Percentiles rank a stretch among this genome's conserved stretches.
phyloP scores from a whole-genome alignment of 2,329 filamentous ascomycete species.

The Claviceps paspali region DNA sequence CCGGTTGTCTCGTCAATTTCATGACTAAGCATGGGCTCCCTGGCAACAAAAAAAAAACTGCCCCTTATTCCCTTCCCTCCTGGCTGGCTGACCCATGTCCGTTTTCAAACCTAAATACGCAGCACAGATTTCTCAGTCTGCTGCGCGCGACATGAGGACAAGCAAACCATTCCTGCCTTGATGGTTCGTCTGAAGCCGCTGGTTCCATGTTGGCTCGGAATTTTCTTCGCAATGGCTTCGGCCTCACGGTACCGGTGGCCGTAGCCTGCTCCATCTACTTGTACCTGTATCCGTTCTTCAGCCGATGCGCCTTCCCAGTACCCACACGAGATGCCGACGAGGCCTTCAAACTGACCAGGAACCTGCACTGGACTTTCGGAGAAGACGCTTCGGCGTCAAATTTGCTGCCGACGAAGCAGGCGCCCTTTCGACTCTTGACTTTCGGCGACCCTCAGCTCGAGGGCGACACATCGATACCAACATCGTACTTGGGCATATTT shows the following conservation, averaged over 20 bases:
- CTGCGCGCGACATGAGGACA: neutral
- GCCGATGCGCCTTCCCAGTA: slow-evolving; percentile 64
- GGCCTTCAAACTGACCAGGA: slow-evolving; percentile 22
- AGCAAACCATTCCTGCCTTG: neutral
- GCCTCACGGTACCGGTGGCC: slow-evolving; percentile 44
- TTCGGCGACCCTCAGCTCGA: slow-evolving; percentile 89
- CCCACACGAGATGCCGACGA: slow-evolving; percentile 21
- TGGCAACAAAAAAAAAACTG: neutral
- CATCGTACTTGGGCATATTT: slow-evolving; percentile 34
- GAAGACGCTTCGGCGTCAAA: slow-evolving; percentile 10
- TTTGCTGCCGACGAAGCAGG: slow-evolving; percentile 21
- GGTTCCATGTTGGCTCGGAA: slow-evolving; percentile 37
- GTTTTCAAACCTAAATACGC: too few relatives aligned
- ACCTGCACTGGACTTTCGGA: slow-evolving; percentile 26
- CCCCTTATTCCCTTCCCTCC: neutral
- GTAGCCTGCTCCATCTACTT: slow-evolving; percentile 60
- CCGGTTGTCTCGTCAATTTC: neutral
- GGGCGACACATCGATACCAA: slow-evolving; percentile 71
- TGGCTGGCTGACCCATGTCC: too few relatives aligned
- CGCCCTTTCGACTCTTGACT: slow-evolving; percentile 75
- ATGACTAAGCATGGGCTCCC: neutral
- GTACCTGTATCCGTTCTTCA: slow-evolving; percentile 75
- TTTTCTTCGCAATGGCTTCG: slow-evolving; percentile 40
- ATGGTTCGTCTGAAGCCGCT: slow-evolving; percentile 16
- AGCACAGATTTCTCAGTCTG: too few relatives aligned